phyloP scores from a whole-genome alignment of 129 eudicot species.

The Kitagawia praeruptora region DNA sequence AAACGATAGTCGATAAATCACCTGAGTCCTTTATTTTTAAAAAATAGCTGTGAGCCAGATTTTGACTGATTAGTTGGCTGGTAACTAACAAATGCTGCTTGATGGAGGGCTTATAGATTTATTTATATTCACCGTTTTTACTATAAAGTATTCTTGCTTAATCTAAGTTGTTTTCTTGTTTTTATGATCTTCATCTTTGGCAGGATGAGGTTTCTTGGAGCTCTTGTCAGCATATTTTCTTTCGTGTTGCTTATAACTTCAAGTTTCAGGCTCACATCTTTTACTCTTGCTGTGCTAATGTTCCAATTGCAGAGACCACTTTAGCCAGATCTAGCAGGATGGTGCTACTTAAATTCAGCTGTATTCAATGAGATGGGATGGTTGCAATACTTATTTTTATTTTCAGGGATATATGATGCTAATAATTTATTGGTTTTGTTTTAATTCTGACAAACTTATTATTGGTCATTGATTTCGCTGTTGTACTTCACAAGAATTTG shows the following conservation, averaged over 20 bases:
- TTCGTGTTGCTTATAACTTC: constrained; percentile 53
- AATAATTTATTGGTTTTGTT: neutral
- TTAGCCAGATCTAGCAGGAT: constrained; percentile 15
- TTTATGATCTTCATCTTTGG: constrained; percentile 40
- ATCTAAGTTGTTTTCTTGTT: constrained; percentile 20
- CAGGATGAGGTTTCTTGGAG: constrained; percentile 66
- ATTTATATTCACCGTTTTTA: neutral
- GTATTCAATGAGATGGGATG: neutral
- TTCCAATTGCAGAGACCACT: constrained; percentile 63
- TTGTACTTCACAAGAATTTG: neutral
- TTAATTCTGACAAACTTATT: neutral
- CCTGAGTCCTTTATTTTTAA: neutral
- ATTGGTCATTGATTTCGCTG: neutral
- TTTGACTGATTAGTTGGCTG: neutral
- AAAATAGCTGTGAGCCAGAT: neutral
- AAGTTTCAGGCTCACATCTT: constrained; percentile 87
- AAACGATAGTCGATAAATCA: neutral
- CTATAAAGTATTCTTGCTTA: constrained; percentile 1
- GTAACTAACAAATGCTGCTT: neutral
- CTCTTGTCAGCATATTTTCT: constrained; percentile 51
- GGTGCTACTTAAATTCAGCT: neutral
- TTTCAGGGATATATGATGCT: constrained; percentile 1
- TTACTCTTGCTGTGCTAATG: constrained; percentile 77
- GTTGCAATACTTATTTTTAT: neutral
- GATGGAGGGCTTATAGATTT: neutral